phyloP scores from a whole-genome alignment of 495 filamentous ascomycete species.

The Hyaloscypha finlandica region DNA sequence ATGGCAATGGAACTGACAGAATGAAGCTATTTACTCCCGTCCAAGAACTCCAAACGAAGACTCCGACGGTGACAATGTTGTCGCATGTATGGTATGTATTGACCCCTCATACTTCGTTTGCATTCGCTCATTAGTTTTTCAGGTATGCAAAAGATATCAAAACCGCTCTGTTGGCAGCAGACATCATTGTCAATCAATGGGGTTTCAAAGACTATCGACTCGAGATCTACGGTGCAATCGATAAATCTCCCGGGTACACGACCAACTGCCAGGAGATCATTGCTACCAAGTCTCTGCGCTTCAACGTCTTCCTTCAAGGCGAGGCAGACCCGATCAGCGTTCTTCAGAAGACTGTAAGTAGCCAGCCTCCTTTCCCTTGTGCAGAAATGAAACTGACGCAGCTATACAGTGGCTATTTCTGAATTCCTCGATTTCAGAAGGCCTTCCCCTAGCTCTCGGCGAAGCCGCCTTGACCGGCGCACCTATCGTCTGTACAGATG shows the following conservation, averaged over 20 bases:
- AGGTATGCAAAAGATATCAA: slow-evolving; percentile 58
- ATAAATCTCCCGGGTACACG: slow-evolving; percentile 61
- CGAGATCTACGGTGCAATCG: slow-evolving; percentile 63
- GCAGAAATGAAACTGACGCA: not conserved
- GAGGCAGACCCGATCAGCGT: slow-evolving; percentile 58
- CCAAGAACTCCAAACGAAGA: slow-evolving; percentile 55
- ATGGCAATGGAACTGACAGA: not conserved
- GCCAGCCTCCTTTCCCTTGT: not conserved
- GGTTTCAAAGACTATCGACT: slow-evolving; percentile 64
- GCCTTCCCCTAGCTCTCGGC: slow-evolving; percentile 64
- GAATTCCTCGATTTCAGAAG: slow-evolving; percentile 68
- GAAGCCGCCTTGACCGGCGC: slow-evolving; percentile 66
- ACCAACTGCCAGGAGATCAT: slow-evolving; percentile 65
- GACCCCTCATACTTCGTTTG: not conserved
- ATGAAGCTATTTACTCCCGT: slow-evolving; percentile 55
- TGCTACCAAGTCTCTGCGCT: slow-evolving; percentile 55
- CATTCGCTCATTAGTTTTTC: not conserved
- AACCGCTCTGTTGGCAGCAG: slow-evolving; percentile 61
- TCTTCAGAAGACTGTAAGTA: slow-evolving; percentile 48
- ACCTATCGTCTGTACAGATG: slow-evolving; percentile 65
- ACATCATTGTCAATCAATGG: slow-evolving; percentile 68
- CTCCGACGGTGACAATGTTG: slow-evolving; percentile 65
- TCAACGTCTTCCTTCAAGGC: slow-evolving; percentile 52
- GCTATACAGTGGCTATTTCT: slow-evolving; percentile 58
- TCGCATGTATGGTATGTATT: slow-evolving; percentile 56